A percentile compares a stretch with the other conserved stretches of the same genome.
These are phyloP conservation scores for Pulveroboletus sp. DNA, from an alignment of 768 basidiomycete genomes.

Conservation along the genomic window DNA sequence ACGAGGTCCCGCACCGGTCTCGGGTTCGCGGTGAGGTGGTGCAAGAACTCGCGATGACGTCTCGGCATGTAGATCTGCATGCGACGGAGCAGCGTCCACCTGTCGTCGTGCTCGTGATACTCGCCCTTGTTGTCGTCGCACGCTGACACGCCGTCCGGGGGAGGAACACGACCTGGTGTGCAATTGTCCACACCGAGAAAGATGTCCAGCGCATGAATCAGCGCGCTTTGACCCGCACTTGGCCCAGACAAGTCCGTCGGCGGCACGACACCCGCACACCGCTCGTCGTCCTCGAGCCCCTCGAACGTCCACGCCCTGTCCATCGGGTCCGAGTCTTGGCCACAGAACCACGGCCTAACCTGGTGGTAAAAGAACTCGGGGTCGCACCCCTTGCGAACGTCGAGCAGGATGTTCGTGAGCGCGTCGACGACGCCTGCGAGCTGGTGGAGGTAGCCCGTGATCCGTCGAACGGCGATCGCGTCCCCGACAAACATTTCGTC, in stretches of 20 bases:
- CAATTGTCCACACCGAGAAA: slow-evolving; percentile 64
- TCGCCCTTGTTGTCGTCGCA: too few relatives aligned
- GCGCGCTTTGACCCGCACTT: slow-evolving; percentile 76
- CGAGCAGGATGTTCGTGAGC: slow-evolving; percentile 54
- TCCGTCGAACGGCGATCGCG: slow-evolving; percentile 56
- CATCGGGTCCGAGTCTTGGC: slow-evolving; percentile 50
- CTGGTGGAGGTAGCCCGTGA: slow-evolving; percentile 57
- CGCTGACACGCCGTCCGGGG: too few relatives aligned
- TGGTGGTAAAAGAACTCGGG: slow-evolving; percentile 68
- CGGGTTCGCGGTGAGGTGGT: slow-evolving; percentile 56
- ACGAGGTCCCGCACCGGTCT: slow-evolving; percentile 53
- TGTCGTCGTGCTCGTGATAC: slow-evolving; percentile 2
- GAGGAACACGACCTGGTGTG: slow-evolving; percentile 14
- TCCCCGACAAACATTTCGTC: slow-evolving; percentile 85
- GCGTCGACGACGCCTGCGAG: slow-evolving; percentile 63
- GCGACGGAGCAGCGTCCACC: slow-evolving; percentile 51
- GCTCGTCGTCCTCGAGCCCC: slow-evolving; percentile 40
- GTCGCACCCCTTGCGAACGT: slow-evolving; percentile 64
- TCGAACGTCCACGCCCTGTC: slow-evolving; percentile 54
- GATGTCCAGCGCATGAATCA: slow-evolving; percentile 69
- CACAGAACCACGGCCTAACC: slow-evolving; percentile 80
- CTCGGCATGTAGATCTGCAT: slow-evolving; percentile 85
- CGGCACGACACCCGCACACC: slow-evolving; percentile 36
- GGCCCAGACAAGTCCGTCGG: slow-evolving; percentile 66
- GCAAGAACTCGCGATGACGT: slow-evolving; percentile 73